Evolutionary conservation across 1,139 yeast species (phyloP), one percentile per base, ranked within the genome.

Genomic region (Taphrina flavorubra): DNA sequence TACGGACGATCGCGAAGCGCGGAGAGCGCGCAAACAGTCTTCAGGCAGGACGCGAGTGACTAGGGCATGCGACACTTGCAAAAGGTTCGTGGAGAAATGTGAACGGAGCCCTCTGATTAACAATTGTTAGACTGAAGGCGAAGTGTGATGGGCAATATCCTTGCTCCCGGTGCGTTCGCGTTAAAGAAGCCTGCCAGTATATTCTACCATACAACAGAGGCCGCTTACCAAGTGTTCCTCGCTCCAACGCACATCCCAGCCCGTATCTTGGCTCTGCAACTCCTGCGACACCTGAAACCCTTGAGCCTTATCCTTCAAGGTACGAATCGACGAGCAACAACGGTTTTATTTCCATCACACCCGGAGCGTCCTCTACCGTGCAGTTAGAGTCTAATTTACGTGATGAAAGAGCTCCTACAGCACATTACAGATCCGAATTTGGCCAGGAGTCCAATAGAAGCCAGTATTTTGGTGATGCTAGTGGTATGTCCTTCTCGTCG

Each of bases 101-200:
- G 47, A n/a, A 2, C n/a, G 8, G 6, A 10, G 2, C 18, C 8
- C 18, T 44, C n/a, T 20, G 13, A 49, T n/a, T 49, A n/a, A 49
- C 36, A 31, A 20, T 25, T 20, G n/a, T 20, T 14, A 49, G 53
- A n/a, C n/a, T 49, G 36, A 49, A 49, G 20, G 53, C 53, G 13
- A 49, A 49, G n/a, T 49, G 53, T 34, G 53, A 49, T n/a, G 53
- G 53, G 36, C 34, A 49, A 34, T 49, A 49, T 20, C 53, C 53
- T 8, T 49, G 53, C 53, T 49, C 36, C 20, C 53, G 53, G 4
- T 49, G 53, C 20, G n/a, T 20, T 25, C 31, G 53, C 1, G 53
- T 49, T 1, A 20, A 25, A 20, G 53, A 49, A 25, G 13, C 53
- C 20, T 49, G 53, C n/a, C 53, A 49, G 36, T 49, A 49, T n/a